Evolutionary conservation across 345 rosid species (phyloP), one percentile per base, ranked within the genome.

Genomic region (Turritis glabra): DNA sequence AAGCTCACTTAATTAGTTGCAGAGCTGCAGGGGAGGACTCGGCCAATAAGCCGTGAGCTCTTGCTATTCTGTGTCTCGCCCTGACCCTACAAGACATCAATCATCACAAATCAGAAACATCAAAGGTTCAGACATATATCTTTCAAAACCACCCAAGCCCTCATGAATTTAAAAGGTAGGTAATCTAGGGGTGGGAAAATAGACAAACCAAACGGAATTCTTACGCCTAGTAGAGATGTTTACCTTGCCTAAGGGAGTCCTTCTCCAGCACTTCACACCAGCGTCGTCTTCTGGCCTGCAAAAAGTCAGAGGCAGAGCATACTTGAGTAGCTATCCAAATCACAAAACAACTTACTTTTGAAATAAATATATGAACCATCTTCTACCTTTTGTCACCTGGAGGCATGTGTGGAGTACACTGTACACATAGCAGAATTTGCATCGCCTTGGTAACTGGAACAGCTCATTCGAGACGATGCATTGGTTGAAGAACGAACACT

Each of bases 201-300:
- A 33, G 30, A 5, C 46, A 6, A 47, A 35, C 37, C 5, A 63
- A 64, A 46, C 26, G 19, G 1, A 73, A 10, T 26, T 19, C 22
- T 41, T 53, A 60, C 50, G 25, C 38, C 2, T 46, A 54, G 65
- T 54, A 32, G 2, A 10, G 11, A 30, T 18, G 21, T 54, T 82
- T 83, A 89, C 96, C 96, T 88, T 85, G 67, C 71, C 72, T 50
- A 74, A 19, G 1, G 86, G 84, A 77, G 87, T 87, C 77, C 84
- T 87, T 89, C 86, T 86, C 97, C 96, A 89, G 67, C 97, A 85
- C 65, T 83, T 81, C 22, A 83, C 58, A 61, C 71, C 78, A 1
- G 87, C 66, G 55, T 75, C 73, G 72, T 86, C 89, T 75, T 79
- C 80, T 38, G 17, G 3, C 67, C 97, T 90, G 91, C 82, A 55